A percentile compares a stretch with the other conserved stretches of the same genome.
These are phyloP conservation scores for Phytophthora litchii DNA, from an alignment of 352 stramenopile species.

Conservation along the genomic window DNA sequence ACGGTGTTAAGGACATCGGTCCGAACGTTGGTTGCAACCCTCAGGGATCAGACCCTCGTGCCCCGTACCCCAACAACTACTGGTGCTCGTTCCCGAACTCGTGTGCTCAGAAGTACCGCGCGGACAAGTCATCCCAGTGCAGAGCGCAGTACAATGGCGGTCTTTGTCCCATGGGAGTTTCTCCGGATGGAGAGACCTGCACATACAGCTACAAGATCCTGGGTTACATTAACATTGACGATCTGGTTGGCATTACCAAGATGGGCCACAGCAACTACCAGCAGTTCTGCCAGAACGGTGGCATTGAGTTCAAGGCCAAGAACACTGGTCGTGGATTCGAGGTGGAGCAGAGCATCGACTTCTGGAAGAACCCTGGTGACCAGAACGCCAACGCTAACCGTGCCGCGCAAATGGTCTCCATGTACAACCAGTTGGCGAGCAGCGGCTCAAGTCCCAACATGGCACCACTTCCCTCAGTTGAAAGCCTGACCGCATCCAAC, in stretches of 20 bases:
- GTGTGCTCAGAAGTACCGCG: conserved; percentile 50
- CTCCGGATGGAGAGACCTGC: conserved; percentile 56
- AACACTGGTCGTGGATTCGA: conserved; percentile 47
- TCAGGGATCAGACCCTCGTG: conserved; percentile 48
- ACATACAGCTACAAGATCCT: conserved; percentile 70
- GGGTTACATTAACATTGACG: conserved; percentile 60
- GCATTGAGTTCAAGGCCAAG: conserved; percentile 55
- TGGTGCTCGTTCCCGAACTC: conserved; percentile 78
- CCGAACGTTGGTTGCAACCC: conserved; percentile 53
- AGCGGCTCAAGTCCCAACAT: conserved; percentile 45
- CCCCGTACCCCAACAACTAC: conserved; percentile 68
- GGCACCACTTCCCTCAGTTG: conserved; percentile 45
- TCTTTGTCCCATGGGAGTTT: conserved; percentile 46
- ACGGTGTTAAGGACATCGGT: conserved; percentile 51
- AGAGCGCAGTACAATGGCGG: conserved; percentile 43
- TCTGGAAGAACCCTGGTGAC: conserved; percentile 66
- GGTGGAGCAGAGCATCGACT: conserved; percentile 50
- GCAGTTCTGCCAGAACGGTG: conserved; percentile 55
- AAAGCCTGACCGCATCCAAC: conserved; percentile 41
- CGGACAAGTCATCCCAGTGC: conserved; percentile 55
- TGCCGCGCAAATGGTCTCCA: conserved; percentile 45
- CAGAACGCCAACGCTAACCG: conserved; percentile 50
- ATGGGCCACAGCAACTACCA: conserved; percentile 47
- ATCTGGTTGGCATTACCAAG: conserved; percentile 64
- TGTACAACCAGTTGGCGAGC: conserved; percentile 59